Percentiles rank a stretch among this genome's conserved stretches.
phyloP scores from a whole-genome alignment of 495 filamentous ascomycete species.

The Xylaria longipes region DNA sequence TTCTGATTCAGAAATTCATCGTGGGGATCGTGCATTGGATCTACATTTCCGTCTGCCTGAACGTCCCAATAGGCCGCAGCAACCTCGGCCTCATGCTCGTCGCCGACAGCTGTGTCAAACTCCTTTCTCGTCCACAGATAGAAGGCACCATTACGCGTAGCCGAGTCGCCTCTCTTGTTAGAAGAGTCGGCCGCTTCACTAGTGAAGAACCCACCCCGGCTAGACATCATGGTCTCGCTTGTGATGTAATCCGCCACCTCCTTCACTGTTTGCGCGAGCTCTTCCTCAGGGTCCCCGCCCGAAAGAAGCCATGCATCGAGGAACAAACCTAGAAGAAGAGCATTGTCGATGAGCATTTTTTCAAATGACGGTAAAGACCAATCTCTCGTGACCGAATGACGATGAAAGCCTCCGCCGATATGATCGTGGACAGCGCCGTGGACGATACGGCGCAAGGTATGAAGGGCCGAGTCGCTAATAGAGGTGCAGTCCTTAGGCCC shows the following conservation, averaged over 20 bases:
- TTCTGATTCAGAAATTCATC: constrained; percentile 94
- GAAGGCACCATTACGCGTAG: constrained; percentile 92
- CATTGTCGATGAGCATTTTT: constrained; percentile 98
- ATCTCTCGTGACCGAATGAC: constrained; percentile 88
- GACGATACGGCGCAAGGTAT: constrained; percentile 81
- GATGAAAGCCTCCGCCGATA: constrained; percentile 86
- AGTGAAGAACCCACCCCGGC: constrained; percentile 80
- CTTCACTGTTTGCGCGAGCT: constrained; percentile 80
- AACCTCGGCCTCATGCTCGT: constrained; percentile 66
- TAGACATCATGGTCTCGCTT: constrained; percentile 66
- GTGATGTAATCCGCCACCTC: constrained; percentile 86
- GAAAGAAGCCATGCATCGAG: constrained; percentile 85
- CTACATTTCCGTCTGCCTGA: constrained; percentile 85
- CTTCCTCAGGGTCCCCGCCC: constrained; percentile 57
- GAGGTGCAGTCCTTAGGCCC: constrained; percentile 78
- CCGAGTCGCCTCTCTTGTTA: constrained; percentile 72
- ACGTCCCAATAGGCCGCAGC: constrained; percentile 88
- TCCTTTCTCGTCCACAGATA: constrained; percentile 95
- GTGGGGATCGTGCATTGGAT: constrained; percentile 81
- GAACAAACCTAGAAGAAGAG: constrained; percentile 84
- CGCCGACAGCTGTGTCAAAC: constrained; percentile 76
- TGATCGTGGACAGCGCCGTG: constrained; percentile 92
- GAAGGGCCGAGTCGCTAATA: constrained; percentile 80
- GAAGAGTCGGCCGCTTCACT: constrained; percentile 94
- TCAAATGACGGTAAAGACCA: constrained; percentile 97